These are phyloP conservation scores for Sporopachydermia quercuum DNA, from an alignment of 805 yeast species.

Conservation along the genomic window DNA sequence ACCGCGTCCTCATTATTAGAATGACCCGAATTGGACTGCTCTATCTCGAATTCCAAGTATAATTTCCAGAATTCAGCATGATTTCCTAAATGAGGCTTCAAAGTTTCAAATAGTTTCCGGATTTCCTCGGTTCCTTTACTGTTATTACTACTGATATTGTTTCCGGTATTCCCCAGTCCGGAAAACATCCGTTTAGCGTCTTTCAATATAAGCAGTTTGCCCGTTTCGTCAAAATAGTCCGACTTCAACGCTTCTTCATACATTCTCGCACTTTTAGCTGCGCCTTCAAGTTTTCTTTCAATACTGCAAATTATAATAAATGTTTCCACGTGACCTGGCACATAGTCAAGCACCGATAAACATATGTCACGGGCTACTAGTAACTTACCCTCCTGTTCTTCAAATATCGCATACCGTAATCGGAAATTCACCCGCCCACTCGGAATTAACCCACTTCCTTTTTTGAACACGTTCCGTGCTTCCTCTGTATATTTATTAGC, in stretches of 20 bases:
- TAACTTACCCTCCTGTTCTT: conserved; percentile 14
- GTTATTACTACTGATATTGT: conserved; percentile 11
- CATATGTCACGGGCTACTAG: conserved; percentile 15
- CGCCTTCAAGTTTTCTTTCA: conserved; percentile 10
- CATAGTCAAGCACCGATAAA: conserved; percentile 11
- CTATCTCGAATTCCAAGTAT: conserved; percentile 17
- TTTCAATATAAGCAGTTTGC: conserved; percentile 10
- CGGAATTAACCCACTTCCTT: conserved; percentile 27
- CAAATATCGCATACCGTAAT: conserved; percentile 18
- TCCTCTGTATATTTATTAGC: conserved; percentile 17
- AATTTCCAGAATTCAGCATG: conserved; percentile 17
- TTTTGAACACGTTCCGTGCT: conserved; percentile 30
- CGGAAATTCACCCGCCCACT: conserved; percentile 13
- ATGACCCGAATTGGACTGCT: conserved; percentile 7
- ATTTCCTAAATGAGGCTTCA: conserved; percentile 10
- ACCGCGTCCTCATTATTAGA: neutral
- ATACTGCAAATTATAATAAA: conserved; percentile 13
- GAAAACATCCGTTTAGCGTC: conserved; percentile 11
- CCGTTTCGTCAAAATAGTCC: conserved; percentile 5
- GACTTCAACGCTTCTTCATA: conserved; percentile 8
- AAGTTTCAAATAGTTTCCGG: conserved; percentile 9
- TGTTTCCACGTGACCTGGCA: conserved; percentile 17
- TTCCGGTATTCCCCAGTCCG: conserved; percentile 8
- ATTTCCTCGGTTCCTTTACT: conserved; percentile 13
- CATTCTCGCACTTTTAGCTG: conserved; percentile 8